A percentile compares a stretch with the other conserved stretches of the same genome.
Conservation (phyloP, 306 rosid genomes). For the Neltuma alba region DNA sequence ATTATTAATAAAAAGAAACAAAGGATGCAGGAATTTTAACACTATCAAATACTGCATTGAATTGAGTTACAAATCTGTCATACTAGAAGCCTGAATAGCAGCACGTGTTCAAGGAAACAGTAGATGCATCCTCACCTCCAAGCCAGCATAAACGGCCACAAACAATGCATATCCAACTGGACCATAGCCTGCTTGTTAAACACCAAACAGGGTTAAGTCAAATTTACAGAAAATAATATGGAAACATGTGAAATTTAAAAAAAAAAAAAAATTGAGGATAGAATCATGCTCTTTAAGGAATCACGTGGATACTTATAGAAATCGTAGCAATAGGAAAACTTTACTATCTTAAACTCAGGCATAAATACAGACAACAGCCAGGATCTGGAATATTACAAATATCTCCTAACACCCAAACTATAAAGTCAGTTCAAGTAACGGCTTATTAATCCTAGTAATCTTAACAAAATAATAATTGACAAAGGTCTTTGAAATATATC, state of each 20-base stretch:
- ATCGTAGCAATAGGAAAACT: not conserved
- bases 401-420: not conserved
- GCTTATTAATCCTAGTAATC: not conserved
- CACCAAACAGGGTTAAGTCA: not conserved
- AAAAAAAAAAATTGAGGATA: not conserved
- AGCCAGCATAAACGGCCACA: constrained; percentile 92
- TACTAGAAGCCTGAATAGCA: not conserved
- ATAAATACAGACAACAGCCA: not conserved
- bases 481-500: not conserved
- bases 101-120: constrained; percentile 16
- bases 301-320: not conserved
- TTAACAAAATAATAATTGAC: not conserved
- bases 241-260: not conserved
- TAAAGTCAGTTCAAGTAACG: not conserved
- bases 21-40: not conserved
- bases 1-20: not conserved
- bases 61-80: not conserved
- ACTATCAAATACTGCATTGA: not conserved
- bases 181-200: constrained; percentile 81
- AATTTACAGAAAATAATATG: not conserved
- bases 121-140: constrained; percentile 64
- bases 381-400: not conserved
- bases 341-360: not conserved
- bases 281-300: not conserved
- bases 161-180: constrained; percentile 94